Evolutionary conservation across 1,284 basidiomycete species (phyloP), one percentile per base, ranked within the genome.

Genomic region (Anthracocystis panici-leucophaei): DNA sequence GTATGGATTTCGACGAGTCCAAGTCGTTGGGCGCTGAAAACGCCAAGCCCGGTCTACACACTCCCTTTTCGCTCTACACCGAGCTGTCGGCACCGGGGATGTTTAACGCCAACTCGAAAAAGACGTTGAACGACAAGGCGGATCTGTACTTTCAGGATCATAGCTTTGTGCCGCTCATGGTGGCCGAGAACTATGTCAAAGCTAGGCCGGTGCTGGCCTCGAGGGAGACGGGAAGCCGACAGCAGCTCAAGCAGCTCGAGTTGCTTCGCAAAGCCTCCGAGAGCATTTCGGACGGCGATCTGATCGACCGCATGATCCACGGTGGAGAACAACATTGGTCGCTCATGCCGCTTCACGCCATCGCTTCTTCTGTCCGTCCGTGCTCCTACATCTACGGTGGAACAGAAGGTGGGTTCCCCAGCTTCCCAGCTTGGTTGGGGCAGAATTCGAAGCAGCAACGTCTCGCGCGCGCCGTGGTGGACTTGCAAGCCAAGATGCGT

Each of bases 131-230:
- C 51, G 94, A 98, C 79, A 97, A 97, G 87, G 93, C 97, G 87
- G 95, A 98, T 74, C 86, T 93, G 69, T 99, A 98, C 86, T 99
- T 98, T 87, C 94, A 97, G 69, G 97, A 99, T 84, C 92, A 94
- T 81, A 90, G 91, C 1, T 93, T 98, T 79, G 90, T 99, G 53
- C 96, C 96, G 0, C 87, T 99, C 31, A 98, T 99, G 87, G 93
- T 98, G 55, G 77, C 71, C 11, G 79, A 93, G 64, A 92, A 58
- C 93, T 95, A 10, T 87, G 91, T 5, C 87, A 87, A 72, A 78
- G 90, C 57, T 88, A 88, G 33, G 41, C 77, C 68, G n/a, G 60
- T 53, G 51, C 44, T 53, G 27, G 69, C 51, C 88, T 90, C 89
- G 0, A 90, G 55, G n/a, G 74, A 78, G 40, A 21, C 60, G 16